Evolutionary conservation across 192 early-diverging fungal species (phyloP).

Genomic region (Coemansia sp.): DNA sequence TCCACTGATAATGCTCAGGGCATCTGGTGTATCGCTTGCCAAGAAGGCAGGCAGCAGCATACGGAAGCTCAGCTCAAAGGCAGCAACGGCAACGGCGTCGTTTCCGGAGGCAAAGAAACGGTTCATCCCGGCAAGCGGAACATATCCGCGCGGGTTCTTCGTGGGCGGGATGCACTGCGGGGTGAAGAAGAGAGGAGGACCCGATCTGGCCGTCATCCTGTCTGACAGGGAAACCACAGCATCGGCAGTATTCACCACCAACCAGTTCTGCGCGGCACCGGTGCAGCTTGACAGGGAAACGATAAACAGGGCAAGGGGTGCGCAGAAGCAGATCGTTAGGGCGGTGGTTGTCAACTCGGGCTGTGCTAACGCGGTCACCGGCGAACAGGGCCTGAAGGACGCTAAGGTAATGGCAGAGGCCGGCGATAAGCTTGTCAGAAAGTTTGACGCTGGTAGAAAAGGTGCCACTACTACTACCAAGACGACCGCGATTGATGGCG

Average conservation of each 20-base stretch:
- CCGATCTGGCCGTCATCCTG: conserved; percentile 81
- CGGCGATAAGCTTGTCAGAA: conserved; percentile 58
- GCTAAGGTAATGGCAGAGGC: conserved; percentile 69
- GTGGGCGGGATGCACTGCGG: conserved; percentile 75
- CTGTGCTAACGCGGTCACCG: conserved; percentile 96
- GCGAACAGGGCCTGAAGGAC: conserved; percentile 76
- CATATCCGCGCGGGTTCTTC: conserved; percentile 83
- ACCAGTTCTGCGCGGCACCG: conserved; percentile 90
- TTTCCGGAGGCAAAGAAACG: conserved; percentile 58
- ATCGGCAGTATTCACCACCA: conserved; percentile 91
- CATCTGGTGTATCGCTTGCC: too few species aligned
- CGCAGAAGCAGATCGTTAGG: conserved; percentile 46
- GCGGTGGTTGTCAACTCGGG: conserved; percentile 83
- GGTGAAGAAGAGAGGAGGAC: conserved; percentile 74
- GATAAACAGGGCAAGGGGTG: conserved; percentile 55
- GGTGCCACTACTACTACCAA: not conserved
- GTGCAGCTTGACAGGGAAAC: conserved; percentile 73
- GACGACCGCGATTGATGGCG: not conserved
- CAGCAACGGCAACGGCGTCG: not conserved
- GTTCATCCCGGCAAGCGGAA: conserved; percentile 72
- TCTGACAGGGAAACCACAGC: conserved; percentile 73
- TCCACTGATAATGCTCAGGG: too few species aligned
- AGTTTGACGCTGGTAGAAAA: conserved; percentile 9
- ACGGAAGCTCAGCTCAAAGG: too few species aligned
- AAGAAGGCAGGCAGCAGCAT: too few species aligned